phyloP scores from a whole-genome alignment of 345 rosid species.

The Excoecaria cochinchinensis region DNA sequence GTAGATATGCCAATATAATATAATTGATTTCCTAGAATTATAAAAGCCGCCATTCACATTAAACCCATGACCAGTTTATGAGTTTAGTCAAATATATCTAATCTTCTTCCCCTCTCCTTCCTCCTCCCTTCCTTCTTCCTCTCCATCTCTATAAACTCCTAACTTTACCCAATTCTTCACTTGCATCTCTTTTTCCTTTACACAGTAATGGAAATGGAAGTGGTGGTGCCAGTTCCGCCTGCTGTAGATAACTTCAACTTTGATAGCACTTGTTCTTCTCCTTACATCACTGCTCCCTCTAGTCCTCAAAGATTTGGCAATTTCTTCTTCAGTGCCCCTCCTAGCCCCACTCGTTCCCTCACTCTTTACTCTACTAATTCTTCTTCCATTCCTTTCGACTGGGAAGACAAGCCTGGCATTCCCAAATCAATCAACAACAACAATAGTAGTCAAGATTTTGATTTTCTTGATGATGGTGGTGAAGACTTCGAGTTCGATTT shows the following conservation, averaged over 20 bases:
- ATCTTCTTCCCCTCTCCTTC: slow-evolving; percentile 13
- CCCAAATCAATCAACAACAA: slow-evolving; percentile 29
- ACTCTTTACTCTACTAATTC: not conserved
- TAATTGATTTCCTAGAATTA: slow-evolving; percentile 11
- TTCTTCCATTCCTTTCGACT: slow-evolving; percentile 27
- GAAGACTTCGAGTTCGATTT: slow-evolving; percentile 81
- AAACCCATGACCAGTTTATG: slow-evolving; percentile 13
- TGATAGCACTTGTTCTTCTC: slow-evolving; percentile 80
- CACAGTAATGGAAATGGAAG: slow-evolving; percentile 48
- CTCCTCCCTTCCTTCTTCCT: slow-evolving; percentile 9
- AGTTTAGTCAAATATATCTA: slow-evolving; percentile 7
- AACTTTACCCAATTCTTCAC: not conserved
- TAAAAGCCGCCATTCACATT: slow-evolving; percentile 36
- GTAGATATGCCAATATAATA: too few species aligned
- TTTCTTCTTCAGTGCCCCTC: slow-evolving; percentile 59
- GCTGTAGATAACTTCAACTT: slow-evolving; percentile 55
- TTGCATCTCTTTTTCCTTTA: not conserved
- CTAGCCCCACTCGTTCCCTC: slow-evolving; percentile 54
- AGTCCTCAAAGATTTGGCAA: slow-evolving; percentile 75
- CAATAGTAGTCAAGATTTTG: slow-evolving; percentile 6
- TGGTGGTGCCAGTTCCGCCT: slow-evolving; percentile 34
- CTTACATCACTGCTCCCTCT: slow-evolving; percentile 97
- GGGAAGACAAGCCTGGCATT: not conserved
- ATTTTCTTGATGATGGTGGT: slow-evolving; percentile 28
- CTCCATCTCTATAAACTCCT: slow-evolving; percentile 10